Conservation (phyloP, 2,329 filamentous ascomycete genomes). For the Fusarium verrucosum region DNA sequence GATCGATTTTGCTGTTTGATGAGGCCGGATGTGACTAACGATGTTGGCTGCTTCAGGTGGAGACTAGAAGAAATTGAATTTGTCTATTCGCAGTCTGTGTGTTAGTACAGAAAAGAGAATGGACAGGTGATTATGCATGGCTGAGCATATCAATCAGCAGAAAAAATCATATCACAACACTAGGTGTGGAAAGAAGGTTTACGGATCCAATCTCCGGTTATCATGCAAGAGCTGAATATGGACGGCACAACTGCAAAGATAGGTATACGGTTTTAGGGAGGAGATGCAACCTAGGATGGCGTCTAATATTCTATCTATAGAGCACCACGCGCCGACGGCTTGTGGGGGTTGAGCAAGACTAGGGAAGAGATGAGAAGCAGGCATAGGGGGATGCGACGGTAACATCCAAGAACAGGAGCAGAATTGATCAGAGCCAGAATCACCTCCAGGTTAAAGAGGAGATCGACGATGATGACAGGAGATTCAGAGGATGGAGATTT, state of each 20-base stretch:
- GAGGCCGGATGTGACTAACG: slow-evolving; percentile 21
- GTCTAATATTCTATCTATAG: slow-evolving; percentile 38
- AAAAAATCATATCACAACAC: not conserved
- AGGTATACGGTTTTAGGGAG: not conserved
- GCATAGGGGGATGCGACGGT: slow-evolving; percentile 24
- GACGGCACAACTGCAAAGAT: not conserved
- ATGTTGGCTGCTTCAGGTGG: slow-evolving; percentile 42
- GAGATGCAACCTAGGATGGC: slow-evolving; percentile 2
- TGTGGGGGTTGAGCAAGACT: slow-evolving; percentile 15
- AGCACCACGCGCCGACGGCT: slow-evolving; percentile 12
- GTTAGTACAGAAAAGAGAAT: not conserved
- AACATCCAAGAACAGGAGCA: slow-evolving; percentile 20
- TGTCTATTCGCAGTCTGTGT: not conserved
- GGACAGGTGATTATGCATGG: not conserved
- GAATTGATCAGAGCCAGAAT: slow-evolving; percentile 16
- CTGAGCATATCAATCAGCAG: not conserved
- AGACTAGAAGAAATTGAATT: not conserved
- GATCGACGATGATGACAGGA: slow-evolving; percentile 11
- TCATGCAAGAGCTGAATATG: slow-evolving; percentile 11
- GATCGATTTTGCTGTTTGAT: slow-evolving; percentile 18
- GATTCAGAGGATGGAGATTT: not conserved
- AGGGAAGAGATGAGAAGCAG: slow-evolving; percentile 2
- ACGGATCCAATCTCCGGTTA: slow-evolving; percentile 13
- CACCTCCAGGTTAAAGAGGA: not conserved
- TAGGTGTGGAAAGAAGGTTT: not conserved